Evolutionary conservation across 768 basidiomycete species (phyloP).

Genomic region (Boletus fagicola): DNA sequence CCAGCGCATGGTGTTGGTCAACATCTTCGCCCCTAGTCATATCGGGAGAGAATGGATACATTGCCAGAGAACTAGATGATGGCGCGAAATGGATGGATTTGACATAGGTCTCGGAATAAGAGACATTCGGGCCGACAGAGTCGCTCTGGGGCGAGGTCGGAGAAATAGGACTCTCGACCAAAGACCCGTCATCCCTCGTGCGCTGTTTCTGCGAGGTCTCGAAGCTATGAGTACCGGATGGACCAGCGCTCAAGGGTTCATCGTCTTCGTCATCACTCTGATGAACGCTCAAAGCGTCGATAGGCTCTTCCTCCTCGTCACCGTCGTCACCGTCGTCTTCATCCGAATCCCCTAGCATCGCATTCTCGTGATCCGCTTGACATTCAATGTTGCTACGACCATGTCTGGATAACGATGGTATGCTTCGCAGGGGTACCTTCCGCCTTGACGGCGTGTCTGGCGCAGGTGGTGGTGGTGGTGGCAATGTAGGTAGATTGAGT

Average conservation of each 20-base stretch:
- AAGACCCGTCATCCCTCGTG: slow-evolving; percentile 1
- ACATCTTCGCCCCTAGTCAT: slow-evolving; percentile 7
- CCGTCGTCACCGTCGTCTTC: slow-evolving; percentile 36
- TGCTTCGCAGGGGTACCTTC: slow-evolving; percentile 42
- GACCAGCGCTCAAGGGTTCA: slow-evolving; percentile 24
- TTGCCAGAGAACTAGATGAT: slow-evolving; percentile 9
- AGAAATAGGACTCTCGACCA: slow-evolving; percentile 2
- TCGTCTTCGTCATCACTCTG: slow-evolving; percentile 40
- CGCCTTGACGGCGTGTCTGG: slow-evolving; percentile 13
- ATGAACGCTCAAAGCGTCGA: slow-evolving; percentile 36
- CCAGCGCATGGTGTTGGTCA: neutral
- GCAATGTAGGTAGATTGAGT: slow-evolving; percentile 50
- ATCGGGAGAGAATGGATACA: slow-evolving; percentile 21
- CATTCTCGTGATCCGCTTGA: slow-evolving; percentile 23
- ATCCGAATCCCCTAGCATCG: slow-evolving; percentile 30
- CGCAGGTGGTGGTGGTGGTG: slow-evolving; percentile 32
- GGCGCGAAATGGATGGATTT: slow-evolving; percentile 4
- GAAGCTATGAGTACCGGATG: slow-evolving; percentile 8
- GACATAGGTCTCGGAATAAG: slow-evolving; percentile 8
- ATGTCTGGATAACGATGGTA: slow-evolving; percentile 52
- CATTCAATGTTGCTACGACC: slow-evolving; percentile 29
- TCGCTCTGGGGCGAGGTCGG: neutral
- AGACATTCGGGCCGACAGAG: neutral
- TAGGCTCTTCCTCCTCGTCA: slow-evolving; percentile 34
- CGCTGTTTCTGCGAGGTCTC: slow-evolving; percentile 13